Evolutionary conservation across 1,139 yeast genomes (phyloP), one percentile per base, ranked within the genome.

Genomic region (Suhomyces kunorum): DNA sequence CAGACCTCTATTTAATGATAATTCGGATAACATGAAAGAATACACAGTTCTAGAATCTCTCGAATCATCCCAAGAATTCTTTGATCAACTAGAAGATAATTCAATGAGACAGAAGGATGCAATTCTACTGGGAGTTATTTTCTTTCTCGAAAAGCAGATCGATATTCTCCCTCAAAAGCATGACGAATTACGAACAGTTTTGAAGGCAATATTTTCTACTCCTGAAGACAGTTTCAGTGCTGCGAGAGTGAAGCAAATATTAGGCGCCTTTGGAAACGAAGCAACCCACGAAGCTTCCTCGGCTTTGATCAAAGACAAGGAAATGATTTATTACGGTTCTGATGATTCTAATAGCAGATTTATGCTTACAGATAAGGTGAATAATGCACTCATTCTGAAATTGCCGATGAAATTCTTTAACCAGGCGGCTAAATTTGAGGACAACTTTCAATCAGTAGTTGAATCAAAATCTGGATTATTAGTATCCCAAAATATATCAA

Each of bases 121-220:
- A 2, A 55, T 61, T 8, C 55, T 76, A 28, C 58, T 75, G 0
- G 61, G 56, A 28, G 52, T 54, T 0, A 62, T 71, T 1, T 79
- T 77, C 47, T 64, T 69, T 29, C 63, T 63, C 42, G 54, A 63
- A 8, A 34, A 47, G 8, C 38, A 46, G 5, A 17, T 28, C 9
- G 48, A 39, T 37, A 51, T 46, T 16, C 51, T 39, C 37, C 52
- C 49, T 34, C 57, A 41, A 39, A 55, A 33, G 45, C 61, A 55
- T 24, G 73, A 72, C 33, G 55, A 62, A 19, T 54, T 74, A 2
- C 60, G 70, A 42, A 60, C 74, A 1, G 59, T 63, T 4, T 53
- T 76, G 32, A 80, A 83, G 51, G 80, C 90, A 1, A 71, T 85
- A 6, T 76, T 85, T 50, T 76, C 85, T 0, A 80, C 88, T 0